Base-by-base conservation (phyloP, 148 eudicot species). In the Camellia sinensis region DNA sequence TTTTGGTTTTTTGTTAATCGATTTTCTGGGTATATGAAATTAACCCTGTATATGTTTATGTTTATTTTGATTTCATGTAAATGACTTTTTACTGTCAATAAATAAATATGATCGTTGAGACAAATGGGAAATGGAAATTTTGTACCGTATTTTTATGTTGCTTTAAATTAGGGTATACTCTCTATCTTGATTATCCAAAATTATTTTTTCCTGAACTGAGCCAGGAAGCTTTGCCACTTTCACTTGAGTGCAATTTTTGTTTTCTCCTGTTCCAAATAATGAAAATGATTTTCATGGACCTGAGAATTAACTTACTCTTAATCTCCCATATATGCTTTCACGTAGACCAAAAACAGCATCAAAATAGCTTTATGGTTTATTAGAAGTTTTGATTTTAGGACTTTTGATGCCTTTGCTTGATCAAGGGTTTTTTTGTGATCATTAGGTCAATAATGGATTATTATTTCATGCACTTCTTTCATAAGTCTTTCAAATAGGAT, bases 1-100 rank as follows among this genome's bases (percentile, higher is more conserved):
- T 79, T 78, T 78, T 56, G 81, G 75, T 67, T 40, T 79, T 78
- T 22, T 40, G 21, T 57, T 7, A 50, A 7, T 50, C 18, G 52
- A 18, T 37, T 40, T 67, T 48, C 19, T 40, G 45, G 29, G 18
- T 78, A 43, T 45, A 56, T 41, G 37, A 7, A 64, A 52, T 50
- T 37, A 17, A 29, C 29, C 29, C 29, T 4, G 15, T 48, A 4
- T 46, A 15, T 67, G 17, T 18, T 13, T 37, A n/a, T n/a, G n/a
- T 69, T 68, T 63, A 40, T 76, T 64, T 18, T 60, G 40, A 11
- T 45, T 76, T 19, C 46, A 15, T 41, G 45, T 17, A 41, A 37
- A 7, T 4, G 22, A 15, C 7, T 29, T 18, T 60, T 50, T 74
- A 57, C 67, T 61, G 67, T 6, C 57, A 63, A 6, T 63, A 19